Conservation (phyloP, 139 green algal species). For the Chlorella sp. region DNA sequence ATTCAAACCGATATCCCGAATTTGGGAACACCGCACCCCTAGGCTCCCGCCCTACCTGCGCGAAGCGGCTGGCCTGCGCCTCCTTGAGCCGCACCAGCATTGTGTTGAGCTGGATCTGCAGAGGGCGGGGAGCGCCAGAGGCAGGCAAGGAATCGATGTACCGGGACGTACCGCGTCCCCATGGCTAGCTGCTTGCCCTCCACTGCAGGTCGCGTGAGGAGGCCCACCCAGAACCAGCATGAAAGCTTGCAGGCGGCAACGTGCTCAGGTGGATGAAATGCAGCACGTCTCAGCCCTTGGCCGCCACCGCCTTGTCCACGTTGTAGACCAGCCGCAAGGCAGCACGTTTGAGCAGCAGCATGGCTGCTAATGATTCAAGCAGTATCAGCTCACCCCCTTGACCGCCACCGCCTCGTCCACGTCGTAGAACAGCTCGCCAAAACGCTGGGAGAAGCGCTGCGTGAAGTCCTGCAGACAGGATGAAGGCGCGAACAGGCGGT, state of each 20-base stretch:
- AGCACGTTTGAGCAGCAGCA: conserved; percentile 75
- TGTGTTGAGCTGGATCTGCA: conserved; percentile 59
- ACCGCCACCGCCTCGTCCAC: conserved; percentile 79
- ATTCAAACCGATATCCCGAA: too few species aligned
- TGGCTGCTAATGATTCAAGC: conserved; percentile 55
- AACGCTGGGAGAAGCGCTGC: conserved; percentile 76
- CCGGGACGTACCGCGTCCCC: too few species aligned
- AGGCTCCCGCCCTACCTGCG: background rate
- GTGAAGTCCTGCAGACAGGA: conserved; percentile 74
- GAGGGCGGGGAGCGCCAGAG: background rate
- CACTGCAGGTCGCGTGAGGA: too few species aligned
- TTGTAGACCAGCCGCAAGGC: conserved; percentile 90
- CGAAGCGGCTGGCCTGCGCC: conserved; percentile 33
- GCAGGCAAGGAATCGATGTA: too few species aligned
- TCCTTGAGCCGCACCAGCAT: conserved; percentile 57
- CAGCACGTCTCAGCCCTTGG: too few species aligned
- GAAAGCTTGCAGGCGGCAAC: too few species aligned
- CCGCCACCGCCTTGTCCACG: conserved; percentile 77
- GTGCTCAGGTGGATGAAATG: too few species aligned
- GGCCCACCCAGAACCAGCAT: too few species aligned
- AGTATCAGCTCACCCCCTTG: conserved; percentile 57
- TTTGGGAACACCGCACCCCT: too few species aligned
- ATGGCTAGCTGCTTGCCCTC: too few species aligned
- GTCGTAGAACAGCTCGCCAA: conserved; percentile 88
- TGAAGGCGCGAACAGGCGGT: too few species aligned